Evolutionary conservation across 495 filamentous ascomycete species (phyloP).

Genomic region (Pyronema omphalodes): DNA sequence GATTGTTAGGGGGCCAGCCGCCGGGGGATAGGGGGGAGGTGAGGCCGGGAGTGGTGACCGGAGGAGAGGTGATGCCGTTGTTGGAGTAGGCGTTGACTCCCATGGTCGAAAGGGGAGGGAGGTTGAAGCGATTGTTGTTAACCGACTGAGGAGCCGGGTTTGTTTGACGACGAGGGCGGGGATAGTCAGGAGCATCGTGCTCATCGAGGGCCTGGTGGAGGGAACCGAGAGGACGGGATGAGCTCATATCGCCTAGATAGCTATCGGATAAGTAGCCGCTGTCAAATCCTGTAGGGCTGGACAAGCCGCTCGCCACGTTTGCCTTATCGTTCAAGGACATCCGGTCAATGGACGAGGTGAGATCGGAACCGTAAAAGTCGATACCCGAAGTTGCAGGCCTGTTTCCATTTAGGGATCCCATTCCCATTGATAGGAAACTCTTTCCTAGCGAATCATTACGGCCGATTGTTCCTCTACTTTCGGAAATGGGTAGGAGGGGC

Average conservation of each 20-base stretch:
- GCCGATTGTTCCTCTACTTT: background rate
- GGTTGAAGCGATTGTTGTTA: background rate
- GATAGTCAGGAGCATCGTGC: background rate
- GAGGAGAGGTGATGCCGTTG: conserved; percentile 1
- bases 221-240: background rate
- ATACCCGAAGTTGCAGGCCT: background rate
- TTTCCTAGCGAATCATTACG: background rate
- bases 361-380: background rate
- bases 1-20: conserved; percentile 9
- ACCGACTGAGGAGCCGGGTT: conserved; percentile 1
- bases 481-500: no score
- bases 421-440: background rate
- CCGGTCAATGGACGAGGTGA: conserved; percentile 1
- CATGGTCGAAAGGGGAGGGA: conserved; percentile 17
- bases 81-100: conserved; percentile 9
- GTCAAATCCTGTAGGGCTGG: conserved; percentile 6
- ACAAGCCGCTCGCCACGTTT: conserved; percentile 1
- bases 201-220: background rate
- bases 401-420: background rate
- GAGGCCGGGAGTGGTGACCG: conserved; percentile 34
- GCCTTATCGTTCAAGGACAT: background rate
- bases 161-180: conserved; percentile 4
- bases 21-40: conserved; percentile 32
- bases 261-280: background rate
- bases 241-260: background rate